Evolutionary conservation across 805 yeast genomes (phyloP), one percentile per base, ranked within the genome.

Genomic region (Komagataella pastoris): DNA sequence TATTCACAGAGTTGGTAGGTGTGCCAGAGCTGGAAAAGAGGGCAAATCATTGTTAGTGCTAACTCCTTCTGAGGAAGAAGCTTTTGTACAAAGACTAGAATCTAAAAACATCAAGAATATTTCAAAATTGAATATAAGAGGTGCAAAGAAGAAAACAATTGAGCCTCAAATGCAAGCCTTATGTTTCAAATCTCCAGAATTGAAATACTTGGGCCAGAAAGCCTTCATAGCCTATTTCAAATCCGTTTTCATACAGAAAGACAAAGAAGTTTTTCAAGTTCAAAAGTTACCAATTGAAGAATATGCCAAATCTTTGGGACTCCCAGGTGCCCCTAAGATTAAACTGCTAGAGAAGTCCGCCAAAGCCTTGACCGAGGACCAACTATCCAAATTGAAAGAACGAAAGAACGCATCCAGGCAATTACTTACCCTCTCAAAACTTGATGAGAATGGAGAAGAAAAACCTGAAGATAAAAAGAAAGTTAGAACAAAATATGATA

Each of bases 271-370:
- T 10, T 93, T 93, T 69, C 79, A 85, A 57, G 75, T 89, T 45
- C 85, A 81, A 10, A 79, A 80, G 49, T 63, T 91, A 3, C 95
- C 96, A 2, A 69, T 83, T 2, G 97, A 91, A 56, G 86, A 78
- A 52, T 89, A 73, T 66, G 98, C 99, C 4, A 78, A 78, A 54
- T 85, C 96, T 3, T 66, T 90, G 49, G 99, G 99, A 7, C 74
- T 93, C 47, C 97, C 98, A 1, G 96, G 97, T 51, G 96, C 96
- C 3, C 99, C 99, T 47, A 83, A 86, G 59, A 85, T 93, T 59
- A 89, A 88, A 63, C 76, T 91, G 52, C 68, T 72, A 56, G 76
- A 77, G 18, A 71, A 73, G 8, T 57, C 55, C 3, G 55, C 56
- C 43, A 72, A 72, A 46, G 84, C 81, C 14, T 67, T 64, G 61